These are phyloP conservation scores for Cercis canadensis DNA, from an alignment of 306 rosid genomes.

Conservation along the genomic window DNA sequence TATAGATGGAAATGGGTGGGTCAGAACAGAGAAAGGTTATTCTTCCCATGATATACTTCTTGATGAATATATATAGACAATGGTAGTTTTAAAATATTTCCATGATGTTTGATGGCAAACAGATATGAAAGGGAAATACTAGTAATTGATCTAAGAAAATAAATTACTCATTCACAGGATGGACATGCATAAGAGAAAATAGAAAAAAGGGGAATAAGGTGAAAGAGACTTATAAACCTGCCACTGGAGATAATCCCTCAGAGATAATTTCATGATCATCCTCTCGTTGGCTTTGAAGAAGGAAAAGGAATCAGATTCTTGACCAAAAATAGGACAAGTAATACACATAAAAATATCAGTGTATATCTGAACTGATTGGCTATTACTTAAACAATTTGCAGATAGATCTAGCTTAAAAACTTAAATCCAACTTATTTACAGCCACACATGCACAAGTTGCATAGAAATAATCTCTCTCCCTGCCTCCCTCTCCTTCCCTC, in stretches of 20 bases:
- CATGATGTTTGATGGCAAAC: constrained; percentile 15
- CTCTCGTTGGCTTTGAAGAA: constrained; percentile 63
- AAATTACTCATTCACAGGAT: not conserved
- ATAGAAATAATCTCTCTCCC: not conserved
- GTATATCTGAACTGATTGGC: not conserved
- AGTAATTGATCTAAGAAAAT: not conserved
- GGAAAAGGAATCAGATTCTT: constrained; percentile 43
- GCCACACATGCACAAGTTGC: not conserved
- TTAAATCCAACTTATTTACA: constrained; percentile 7
- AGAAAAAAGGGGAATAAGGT: constrained; percentile 21
- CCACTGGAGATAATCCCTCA: constrained; percentile 58
- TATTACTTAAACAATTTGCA: constrained; percentile 21
- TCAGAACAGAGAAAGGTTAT: too few species aligned
- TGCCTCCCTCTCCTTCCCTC: not conserved
- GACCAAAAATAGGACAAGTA: constrained; percentile 32
- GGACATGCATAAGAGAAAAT: not conserved
- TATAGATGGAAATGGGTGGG: too few species aligned
- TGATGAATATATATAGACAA: not conserved
- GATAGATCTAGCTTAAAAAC: not conserved
- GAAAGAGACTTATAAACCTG: constrained; percentile 65
- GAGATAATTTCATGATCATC: constrained; percentile 57
- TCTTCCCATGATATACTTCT: too few species aligned
- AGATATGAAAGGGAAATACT: not conserved
- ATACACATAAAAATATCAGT: constrained; percentile 2
- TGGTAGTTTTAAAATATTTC: constrained; percentile 10